These are phyloP conservation scores for Citrus australasica DNA, from an alignment of 345 rosid species.

Conservation along the genomic window DNA sequence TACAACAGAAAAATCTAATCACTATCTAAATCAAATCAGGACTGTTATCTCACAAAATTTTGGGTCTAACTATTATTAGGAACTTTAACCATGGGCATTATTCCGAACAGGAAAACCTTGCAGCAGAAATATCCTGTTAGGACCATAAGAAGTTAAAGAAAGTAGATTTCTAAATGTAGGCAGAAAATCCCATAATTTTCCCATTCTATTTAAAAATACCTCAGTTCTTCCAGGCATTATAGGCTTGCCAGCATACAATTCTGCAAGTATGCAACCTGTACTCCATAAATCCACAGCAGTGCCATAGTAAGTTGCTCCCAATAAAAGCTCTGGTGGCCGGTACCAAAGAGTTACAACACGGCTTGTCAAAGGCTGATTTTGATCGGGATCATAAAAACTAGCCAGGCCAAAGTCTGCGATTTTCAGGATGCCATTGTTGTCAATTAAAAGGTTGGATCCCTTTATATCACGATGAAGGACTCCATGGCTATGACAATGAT, in stretches of 20 bases:
- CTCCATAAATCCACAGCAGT: constrained; percentile 98
- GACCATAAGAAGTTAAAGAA: background rate
- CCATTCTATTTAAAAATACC: constrained; percentile 36
- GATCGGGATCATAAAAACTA: constrained; percentile 74
- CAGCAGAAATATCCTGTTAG: background rate
- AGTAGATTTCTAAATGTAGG: background rate
- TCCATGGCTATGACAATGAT: constrained; percentile 94
- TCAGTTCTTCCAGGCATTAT: constrained; percentile 99
- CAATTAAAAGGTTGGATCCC: constrained; percentile 93
- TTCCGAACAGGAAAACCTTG: background rate
- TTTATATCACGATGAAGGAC: constrained; percentile 95
- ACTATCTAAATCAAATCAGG: background rate
- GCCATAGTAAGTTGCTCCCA: constrained; percentile 89
- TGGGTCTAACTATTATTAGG: background rate
- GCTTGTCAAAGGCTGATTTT: constrained; percentile 78
- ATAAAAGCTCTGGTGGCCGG: constrained; percentile 94
- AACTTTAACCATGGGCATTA: background rate
- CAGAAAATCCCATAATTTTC: background rate
- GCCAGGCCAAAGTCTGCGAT: constrained; percentile 99
- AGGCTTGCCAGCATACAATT: constrained; percentile 93
- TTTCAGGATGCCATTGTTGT: constrained; percentile 84
- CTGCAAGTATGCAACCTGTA: constrained; percentile 95
- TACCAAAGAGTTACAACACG: constrained; percentile 99
- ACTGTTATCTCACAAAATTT: background rate
- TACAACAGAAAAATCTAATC: background rate